Evolutionary conservation across 495 filamentous ascomycete species (phyloP), one percentile per base, ranked within the genome.

Genomic region (Penicillium verhagenii): DNA sequence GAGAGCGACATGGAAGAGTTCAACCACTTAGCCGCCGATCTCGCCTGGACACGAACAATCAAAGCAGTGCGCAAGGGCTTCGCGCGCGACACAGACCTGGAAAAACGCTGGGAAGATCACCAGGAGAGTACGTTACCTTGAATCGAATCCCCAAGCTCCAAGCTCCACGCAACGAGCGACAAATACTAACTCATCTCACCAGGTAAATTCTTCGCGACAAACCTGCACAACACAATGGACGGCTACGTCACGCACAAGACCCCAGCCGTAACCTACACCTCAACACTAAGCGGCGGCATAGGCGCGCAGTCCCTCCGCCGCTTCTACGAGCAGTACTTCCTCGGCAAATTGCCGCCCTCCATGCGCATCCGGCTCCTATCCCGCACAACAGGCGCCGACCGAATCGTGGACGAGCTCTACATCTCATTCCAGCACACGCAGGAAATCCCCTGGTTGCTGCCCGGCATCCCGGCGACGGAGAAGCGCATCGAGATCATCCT

Each of bases 381-480:
- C 5, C 79, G 90, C 14, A 94, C 90, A 0, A 65, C 80, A 3
- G 84, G 83, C 6, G 69, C 76, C 0, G 82, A 87, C 58, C 75
- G 80, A n/a, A 67, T 87, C 1, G 83, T 83, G 4, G 83, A 86
- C 48, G 83, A 86, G 57, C 65, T 86, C 4, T 74, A 78, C 47
- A 60, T 79, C 4, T 60, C 75, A 2, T 92, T 91, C 58, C 86
- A 86, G 24, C 92, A 96, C 61, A 82, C 87, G 10, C 72, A 79
- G 6, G 78, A 79, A 38, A 79, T 96, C 21, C 86, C 87, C 28
- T 96, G 91, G 92, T 83, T 96, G 61, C 70, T 93, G 0, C 91
- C 91, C 0, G 88, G 86, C 0, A 76, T 96, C 1, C 83, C 87
- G 0, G 80, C 90, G 3, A 96, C 91, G 1, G 72, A 82, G 39